Percentiles rank a stretch among this genome's conserved stretches.
Conservation (phyloP, 2,329 filamentous ascomycete species). For the Cucurbitaria berberidis region DNA sequence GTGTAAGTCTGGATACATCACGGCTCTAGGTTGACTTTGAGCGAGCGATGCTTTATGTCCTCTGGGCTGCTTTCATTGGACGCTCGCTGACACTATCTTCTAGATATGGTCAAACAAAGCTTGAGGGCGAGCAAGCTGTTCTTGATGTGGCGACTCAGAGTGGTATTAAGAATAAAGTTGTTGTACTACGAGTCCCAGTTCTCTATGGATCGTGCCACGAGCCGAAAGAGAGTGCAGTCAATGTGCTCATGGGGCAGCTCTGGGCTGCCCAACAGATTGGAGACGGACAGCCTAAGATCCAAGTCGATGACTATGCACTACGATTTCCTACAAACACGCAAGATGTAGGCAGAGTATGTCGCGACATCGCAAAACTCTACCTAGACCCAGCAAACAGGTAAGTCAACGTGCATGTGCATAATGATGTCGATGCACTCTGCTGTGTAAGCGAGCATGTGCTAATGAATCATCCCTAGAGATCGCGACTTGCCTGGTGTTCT, state of each 20-base stretch:
- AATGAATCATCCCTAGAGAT: constrained; percentile 8
- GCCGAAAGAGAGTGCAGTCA: constrained; percentile 79
- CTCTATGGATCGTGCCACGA: constrained; percentile 77
- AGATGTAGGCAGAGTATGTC: constrained; percentile 80
- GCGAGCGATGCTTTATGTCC: no score
- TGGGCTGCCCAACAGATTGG: constrained; percentile 71
- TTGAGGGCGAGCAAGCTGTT: constrained; percentile 73
- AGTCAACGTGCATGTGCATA: no score
- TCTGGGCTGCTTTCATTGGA: background rate
- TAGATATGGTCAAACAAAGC: constrained; percentile 73
- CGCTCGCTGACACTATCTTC: constrained; percentile 1
- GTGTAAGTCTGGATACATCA: constrained; percentile 48
- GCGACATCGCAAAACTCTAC: constrained; percentile 76
- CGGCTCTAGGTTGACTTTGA: no score
- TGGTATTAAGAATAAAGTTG: constrained; percentile 36
- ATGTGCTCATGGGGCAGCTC: constrained; percentile 77
- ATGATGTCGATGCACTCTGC: no score
- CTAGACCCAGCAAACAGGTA: constrained; percentile 39
- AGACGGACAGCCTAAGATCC: constrained; percentile 58
- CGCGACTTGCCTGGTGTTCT: constrained; percentile 70
- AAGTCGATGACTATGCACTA: constrained; percentile 85
- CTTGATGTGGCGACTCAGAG: constrained; percentile 60
- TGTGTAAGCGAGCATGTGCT: background rate
- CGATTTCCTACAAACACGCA: constrained; percentile 89
- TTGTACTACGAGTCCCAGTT: constrained; percentile 81